These are phyloP conservation scores for Scutellaria baicalensis DNA, from an alignment of 257 asterid genomes.

Conservation along the genomic window DNA sequence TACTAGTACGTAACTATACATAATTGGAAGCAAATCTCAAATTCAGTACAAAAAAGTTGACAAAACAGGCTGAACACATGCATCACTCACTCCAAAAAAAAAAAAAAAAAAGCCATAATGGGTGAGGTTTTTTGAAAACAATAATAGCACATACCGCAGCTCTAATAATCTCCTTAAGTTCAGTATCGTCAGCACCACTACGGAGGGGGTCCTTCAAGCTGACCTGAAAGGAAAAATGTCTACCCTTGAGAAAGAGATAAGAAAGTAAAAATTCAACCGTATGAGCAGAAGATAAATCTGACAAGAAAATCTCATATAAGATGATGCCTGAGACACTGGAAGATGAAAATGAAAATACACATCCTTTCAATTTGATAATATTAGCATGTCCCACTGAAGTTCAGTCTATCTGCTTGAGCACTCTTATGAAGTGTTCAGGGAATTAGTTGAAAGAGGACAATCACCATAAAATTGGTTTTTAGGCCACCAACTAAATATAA, in stretches of 20 bases:
- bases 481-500: not conserved
- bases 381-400: not conserved
- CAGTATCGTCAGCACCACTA: conserved; percentile 62
- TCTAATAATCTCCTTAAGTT: conserved; percentile 69
- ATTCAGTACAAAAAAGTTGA: not conserved
- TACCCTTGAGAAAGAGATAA: not conserved
- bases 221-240: conserved; percentile 42
- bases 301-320: not conserved
- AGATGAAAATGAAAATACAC: not conserved
- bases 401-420: not conserved
- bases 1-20: not conserved
- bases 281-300: not conserved
- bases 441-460: not conserved
- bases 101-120: not conserved
- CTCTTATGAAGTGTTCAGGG: not conserved
- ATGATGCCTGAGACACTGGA: not conserved
- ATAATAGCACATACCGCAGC: conserved; percentile 53
- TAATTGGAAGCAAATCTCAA: not conserved
- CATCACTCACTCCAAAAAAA: not conserved
- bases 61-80: not conserved
- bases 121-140: not conserved
- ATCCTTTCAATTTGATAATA: not conserved
- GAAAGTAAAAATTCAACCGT: not conserved
- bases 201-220: conserved; percentile 96
- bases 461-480: not conserved